These are phyloP conservation scores for Cystoderma amianthinum DNA, from an alignment of 768 basidiomycete species.

Conservation along the genomic window DNA sequence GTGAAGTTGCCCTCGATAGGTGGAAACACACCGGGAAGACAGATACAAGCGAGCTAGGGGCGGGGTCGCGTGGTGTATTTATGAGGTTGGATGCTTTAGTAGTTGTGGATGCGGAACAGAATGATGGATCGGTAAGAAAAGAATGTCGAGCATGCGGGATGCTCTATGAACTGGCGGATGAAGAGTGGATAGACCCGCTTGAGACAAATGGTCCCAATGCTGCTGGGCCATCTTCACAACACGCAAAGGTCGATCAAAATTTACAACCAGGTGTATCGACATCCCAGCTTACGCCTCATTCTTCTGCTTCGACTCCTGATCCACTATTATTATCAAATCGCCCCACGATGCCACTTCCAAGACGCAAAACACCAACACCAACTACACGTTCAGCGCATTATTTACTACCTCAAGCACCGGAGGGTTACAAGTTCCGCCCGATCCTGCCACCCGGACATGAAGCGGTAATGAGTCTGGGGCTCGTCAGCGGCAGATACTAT, in stretches of 20 bases:
- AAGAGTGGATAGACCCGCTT: conserved; percentile 53
- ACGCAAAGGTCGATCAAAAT: conserved; percentile 5
- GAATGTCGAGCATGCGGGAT: conserved; percentile 68
- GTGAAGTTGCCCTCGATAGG: conserved; percentile 20
- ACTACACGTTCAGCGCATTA: conserved; percentile 11
- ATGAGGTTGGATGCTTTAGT: conserved; percentile 64
- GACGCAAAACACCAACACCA: conserved; percentile 5
- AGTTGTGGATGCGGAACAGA: conserved; percentile 44
- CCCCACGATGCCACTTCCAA: neutral
- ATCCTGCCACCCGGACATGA: conserved; percentile 59
- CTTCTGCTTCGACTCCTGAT: neutral
- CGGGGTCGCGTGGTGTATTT: conserved; percentile 60
- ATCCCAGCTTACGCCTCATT: neutral
- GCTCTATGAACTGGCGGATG: conserved; percentile 74
- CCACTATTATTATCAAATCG: neutral
- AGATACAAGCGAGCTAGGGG: conserved; percentile 32
- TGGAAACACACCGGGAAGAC: conserved; percentile 17
- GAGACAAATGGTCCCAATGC: neutral
- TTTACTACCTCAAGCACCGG: conserved; percentile 56
- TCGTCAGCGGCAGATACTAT: conserved; percentile 80
- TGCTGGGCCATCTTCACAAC: neutral
- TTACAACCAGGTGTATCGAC: neutral
- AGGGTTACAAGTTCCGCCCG: conserved; percentile 62
- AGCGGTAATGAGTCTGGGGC: conserved; percentile 57
- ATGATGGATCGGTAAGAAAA: conserved; percentile 35